Evolutionary conservation across 257 asterid species (phyloP).

Genomic region (Przewalskia tangutica): DNA sequence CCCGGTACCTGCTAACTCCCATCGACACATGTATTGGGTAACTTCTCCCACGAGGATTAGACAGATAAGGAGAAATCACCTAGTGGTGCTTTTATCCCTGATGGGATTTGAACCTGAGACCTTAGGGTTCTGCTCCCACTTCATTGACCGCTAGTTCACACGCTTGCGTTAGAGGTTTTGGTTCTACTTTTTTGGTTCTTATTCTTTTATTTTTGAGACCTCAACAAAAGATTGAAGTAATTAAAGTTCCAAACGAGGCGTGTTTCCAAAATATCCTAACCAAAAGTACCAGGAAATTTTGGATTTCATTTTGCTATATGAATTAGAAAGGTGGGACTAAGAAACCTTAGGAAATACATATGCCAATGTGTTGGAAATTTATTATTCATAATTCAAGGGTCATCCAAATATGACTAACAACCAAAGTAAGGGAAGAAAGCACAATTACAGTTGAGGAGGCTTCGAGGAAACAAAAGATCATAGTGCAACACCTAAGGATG

Average conservation of each 20-base stretch:
- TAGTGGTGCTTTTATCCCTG: not conserved
- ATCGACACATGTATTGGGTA: not conserved
- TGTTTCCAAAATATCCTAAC: not conserved
- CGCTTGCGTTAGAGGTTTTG: not conserved
- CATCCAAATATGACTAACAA: not conserved
- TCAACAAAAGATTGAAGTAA: not conserved
- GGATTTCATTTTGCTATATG: not conserved
- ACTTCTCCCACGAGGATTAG: not conserved
- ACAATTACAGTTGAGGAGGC: not conserved
- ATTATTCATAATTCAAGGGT: not conserved
- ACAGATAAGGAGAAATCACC: not conserved
- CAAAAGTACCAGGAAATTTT: not conserved
- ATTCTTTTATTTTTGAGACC: not conserved
- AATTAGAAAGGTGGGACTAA: not conserved
- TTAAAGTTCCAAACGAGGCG: not conserved
- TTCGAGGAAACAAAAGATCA: not conserved
- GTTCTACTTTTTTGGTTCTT: not conserved
- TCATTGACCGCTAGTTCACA: not conserved
- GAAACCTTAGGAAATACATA: not conserved
- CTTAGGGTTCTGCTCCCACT: not conserved
- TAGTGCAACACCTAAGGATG: not conserved
- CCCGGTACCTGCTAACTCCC: not conserved
- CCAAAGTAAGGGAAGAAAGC: not conserved
- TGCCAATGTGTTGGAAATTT: not conserved
- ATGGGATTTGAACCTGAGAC: not conserved